Percentiles rank a stretch among this genome's conserved stretches.
These are phyloP conservation scores for Cerioporus squamosus DNA, from an alignment of 1,284 basidiomycete species.

Conservation along the genomic window DNA sequence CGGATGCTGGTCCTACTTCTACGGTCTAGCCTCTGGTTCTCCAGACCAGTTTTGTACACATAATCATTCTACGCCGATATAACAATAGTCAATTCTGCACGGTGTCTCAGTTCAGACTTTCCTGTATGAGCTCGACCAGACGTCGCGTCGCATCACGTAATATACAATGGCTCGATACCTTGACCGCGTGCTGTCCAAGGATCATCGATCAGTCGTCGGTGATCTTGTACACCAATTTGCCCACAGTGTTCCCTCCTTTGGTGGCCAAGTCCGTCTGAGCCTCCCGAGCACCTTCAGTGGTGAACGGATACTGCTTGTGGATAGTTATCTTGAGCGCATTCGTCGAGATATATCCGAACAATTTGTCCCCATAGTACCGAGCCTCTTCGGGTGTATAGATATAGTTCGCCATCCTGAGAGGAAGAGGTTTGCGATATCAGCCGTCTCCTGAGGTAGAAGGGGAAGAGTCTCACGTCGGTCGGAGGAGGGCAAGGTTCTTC, in stretches of 20 bases:
- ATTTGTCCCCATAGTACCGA: slow-evolving; percentile 63
- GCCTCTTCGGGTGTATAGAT: slow-evolving; percentile 75
- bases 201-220: slow-evolving; percentile 18
- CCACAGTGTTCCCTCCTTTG: slow-evolving; percentile 73
- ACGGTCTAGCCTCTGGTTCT: background rate
- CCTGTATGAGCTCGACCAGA: too few species aligned
- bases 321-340: slow-evolving; percentile 75
- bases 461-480: slow-evolving; percentile 64
- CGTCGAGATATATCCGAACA: slow-evolving; percentile 67
- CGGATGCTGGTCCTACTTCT: background rate
- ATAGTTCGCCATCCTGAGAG: slow-evolving; percentile 65
- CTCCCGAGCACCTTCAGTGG: slow-evolving; percentile 76
- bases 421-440: background rate
- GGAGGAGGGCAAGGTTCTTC: slow-evolving; percentile 84
- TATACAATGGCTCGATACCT: too few species aligned
- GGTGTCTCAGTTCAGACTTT: too few species aligned
- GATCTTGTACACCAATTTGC: slow-evolving; percentile 80
- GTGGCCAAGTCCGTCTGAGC: slow-evolving; percentile 80
- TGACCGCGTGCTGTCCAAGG: too few species aligned
- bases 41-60: too few species aligned
- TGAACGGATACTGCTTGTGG: slow-evolving; percentile 84
- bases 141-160: too few species aligned
- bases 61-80: too few species aligned
- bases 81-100: too few species aligned
- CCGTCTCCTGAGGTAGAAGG: background rate